Base-by-base conservation (phyloP, 2,329 filamentous ascomycete species). In the Tothia fuscella region DNA sequence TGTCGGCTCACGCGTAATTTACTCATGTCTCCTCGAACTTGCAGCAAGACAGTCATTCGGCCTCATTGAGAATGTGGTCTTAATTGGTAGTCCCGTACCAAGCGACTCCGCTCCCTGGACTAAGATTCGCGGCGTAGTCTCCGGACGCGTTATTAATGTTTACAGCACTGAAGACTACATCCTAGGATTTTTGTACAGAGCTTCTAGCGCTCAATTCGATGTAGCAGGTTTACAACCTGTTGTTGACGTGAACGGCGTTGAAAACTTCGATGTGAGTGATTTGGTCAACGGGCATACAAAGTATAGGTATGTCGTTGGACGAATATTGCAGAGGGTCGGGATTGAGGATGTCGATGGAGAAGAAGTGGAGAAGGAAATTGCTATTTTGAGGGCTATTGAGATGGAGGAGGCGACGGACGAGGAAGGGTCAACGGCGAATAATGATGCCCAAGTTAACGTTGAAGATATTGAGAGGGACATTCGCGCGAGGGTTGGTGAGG, bases 281-380 rank as follows among this genome's bases (percentile, higher is more conserved):
- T 67, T 78, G 48, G 71, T 84, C 40, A 75, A 66, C 48, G 80
- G 78, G 13, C 83, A 89, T 59, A 59, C 83, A 45, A 70, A 77
- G 49, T 88, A 88, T 56, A 74, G 79, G 45, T 74, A 73, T 52
- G 64, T 85, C 38, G 66, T 80, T 6, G 79, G 80, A 13, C 70
- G 64, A 32, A 78, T 88, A 45, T 63, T 91, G 22, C 68, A 71
- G 46, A 74, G 74, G 33, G 71, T 85, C 39, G 73, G 75, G 2
- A 80, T 82, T 64, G 81, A 86, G 51, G 76, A 82, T 51, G 57
- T 84, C 40, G 44, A 53, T 57, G 36, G 53, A 59, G 47, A 43
- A 68, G 36, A 39, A 5, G 53, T 67, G 2, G 58, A 63, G n/a
- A 57, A 56, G 6, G 65, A 69, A 47, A 30, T 39, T 17, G 37